These are phyloP conservation scores for Yarrowia galli DNA, from an alignment of 1,139 yeast genomes.

Conservation along the genomic window DNA sequence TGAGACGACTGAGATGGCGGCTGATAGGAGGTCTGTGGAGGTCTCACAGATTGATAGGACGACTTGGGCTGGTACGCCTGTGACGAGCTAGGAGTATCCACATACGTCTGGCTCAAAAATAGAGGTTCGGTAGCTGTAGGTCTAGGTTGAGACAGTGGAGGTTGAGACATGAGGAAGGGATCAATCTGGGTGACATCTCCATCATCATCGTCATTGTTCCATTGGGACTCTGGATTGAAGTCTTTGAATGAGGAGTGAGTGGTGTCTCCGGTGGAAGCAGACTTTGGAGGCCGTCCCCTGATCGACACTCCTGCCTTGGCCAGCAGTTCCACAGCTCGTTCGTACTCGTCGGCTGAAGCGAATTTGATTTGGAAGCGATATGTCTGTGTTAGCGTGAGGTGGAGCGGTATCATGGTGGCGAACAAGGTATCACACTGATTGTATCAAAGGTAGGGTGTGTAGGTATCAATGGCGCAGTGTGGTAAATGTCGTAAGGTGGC, in stretches of 20 bases:
- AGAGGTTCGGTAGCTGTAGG: background rate
- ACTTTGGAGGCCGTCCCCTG: background rate
- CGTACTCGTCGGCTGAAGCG: background rate
- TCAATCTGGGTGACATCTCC: constrained; percentile 6
- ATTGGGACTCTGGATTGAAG: constrained; percentile 17
- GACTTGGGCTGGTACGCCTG: background rate
- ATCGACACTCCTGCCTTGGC: constrained; percentile 12
- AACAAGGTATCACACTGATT: background rate
- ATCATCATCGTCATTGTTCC: background rate
- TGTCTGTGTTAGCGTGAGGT: constrained; percentile 28
- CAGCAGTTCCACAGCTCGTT: constrained; percentile 5
- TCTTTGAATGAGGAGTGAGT: constrained; percentile 7
- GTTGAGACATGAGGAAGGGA: background rate
- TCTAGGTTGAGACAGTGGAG: background rate
- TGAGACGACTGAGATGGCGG: background rate
- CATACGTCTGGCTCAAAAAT: background rate
- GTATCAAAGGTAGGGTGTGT: too few relatives aligned
- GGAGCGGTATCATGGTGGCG: background rate
- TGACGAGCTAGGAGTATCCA: background rate
- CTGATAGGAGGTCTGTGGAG: too few relatives aligned
- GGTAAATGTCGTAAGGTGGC: too few relatives aligned
- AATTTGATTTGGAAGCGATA: constrained; percentile 33
- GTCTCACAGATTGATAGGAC: background rate
- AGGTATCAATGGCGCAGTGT: too few relatives aligned
- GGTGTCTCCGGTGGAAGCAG: background rate